A percentile compares a stretch with the other conserved stretches of the same genome.
phyloP scores from a whole-genome alignment of 345 rosid genomes.

The Gossypium stocksii region DNA sequence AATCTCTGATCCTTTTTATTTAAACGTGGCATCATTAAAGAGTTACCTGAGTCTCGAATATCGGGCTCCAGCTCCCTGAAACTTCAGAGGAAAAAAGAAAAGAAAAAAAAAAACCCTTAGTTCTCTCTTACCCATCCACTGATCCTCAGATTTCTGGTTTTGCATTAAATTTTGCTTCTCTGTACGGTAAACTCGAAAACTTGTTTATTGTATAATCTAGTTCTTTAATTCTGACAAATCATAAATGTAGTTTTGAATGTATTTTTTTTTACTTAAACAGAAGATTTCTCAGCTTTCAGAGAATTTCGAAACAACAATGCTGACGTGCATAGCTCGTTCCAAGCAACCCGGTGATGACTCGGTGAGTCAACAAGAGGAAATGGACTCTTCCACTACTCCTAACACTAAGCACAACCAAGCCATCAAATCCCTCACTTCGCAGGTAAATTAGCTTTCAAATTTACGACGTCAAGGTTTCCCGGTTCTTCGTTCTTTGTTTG shows the following conservation, averaged over 20 bases:
- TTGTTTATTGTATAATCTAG: not conserved
- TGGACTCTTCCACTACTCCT: slow-evolving; percentile 28
- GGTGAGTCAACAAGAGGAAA: slow-evolving; percentile 48
- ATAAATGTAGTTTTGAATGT: slow-evolving; percentile 4
- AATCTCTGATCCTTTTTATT: no score
- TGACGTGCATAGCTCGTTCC: slow-evolving; percentile 90
- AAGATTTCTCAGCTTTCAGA: not conserved
- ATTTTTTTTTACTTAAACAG: not conserved
- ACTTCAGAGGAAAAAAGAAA: not conserved
- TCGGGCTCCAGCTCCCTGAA: slow-evolving; percentile 9
- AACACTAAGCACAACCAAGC: slow-evolving; percentile 35
- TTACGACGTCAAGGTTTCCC: not conserved
- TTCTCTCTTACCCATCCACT: not conserved
- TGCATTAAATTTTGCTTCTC: not conserved
- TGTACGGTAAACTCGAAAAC: slow-evolving; percentile 5
- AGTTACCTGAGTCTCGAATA: slow-evolving; percentile 16
- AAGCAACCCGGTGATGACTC: slow-evolving; percentile 79
- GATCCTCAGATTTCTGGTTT: slow-evolving; percentile 10
- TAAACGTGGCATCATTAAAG: no score
- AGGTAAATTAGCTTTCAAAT: slow-evolving; percentile 36
- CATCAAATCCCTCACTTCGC: slow-evolving; percentile 72
- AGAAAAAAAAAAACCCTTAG: not conserved
- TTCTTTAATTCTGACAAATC: not conserved
- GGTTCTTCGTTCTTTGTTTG: not conserved
- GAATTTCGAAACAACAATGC: slow-evolving; percentile 43